A percentile compares a stretch with the other conserved stretches of the same genome.
Evolutionary conservation across 2,329 filamentous ascomycete genomes (phyloP).

Genomic region (Microdochium nivale): DNA sequence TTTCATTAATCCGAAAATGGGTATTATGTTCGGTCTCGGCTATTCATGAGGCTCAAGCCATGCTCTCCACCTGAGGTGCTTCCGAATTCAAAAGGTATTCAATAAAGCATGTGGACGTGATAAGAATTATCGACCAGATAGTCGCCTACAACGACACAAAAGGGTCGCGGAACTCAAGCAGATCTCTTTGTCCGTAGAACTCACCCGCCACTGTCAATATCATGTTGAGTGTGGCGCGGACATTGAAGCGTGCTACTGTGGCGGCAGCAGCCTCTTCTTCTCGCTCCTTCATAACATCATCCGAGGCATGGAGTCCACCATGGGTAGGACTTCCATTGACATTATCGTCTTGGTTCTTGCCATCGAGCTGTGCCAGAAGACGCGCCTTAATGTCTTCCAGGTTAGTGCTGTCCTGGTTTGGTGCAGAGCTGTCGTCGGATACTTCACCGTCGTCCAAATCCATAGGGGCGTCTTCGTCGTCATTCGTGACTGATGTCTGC

Average conservation of each 20-base stretch:
- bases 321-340: slow-evolving; percentile 17
- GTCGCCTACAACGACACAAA: slow-evolving; percentile 33
- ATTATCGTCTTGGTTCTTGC: slow-evolving; percentile 4
- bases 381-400: slow-evolving; percentile 39
- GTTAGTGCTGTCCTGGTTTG: slow-evolving; percentile 20
- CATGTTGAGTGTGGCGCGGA: slow-evolving; percentile 78
- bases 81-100: no score
- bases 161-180: slow-evolving; percentile 65
- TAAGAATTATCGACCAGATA: no score
- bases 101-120: no score
- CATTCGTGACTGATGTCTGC: not conserved
- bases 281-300: slow-evolving; percentile 10
- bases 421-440: slow-evolving; percentile 17
- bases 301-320: no score
- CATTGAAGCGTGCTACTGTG: slow-evolving; percentile 41
- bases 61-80: no score
- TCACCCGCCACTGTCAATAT: slow-evolving; percentile 82
- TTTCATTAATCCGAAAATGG: no score
- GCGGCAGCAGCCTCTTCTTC: slow-evolving; percentile 20
- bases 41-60: no score
- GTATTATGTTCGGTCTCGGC: no score
- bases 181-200: slow-evolving; percentile 80
- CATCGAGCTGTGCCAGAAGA: slow-evolving; percentile 36
- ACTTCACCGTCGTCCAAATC: slow-evolving; percentile 29
- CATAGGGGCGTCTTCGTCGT: not conserved